Conservation (phyloP, 2,329 filamentous ascomycete species). For the Colletotrichum sp. region DNA sequence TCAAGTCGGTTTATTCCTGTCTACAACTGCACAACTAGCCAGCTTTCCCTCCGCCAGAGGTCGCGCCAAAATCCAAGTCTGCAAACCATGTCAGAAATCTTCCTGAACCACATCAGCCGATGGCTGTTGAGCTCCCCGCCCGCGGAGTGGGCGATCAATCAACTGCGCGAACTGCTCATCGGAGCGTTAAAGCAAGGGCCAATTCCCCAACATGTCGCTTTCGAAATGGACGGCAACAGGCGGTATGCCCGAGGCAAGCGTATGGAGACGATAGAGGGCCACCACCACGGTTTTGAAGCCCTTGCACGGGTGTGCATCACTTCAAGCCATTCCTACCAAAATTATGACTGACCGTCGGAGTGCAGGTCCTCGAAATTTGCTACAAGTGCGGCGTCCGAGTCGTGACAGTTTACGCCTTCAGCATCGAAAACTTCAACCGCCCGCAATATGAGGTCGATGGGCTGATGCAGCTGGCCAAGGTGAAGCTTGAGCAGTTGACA, state of each 20-base stretch:
- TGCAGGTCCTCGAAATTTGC: slow-evolving; percentile 90
- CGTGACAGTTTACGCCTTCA: slow-evolving; percentile 97
- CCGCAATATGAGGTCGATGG: slow-evolving; percentile 96
- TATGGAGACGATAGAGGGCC: slow-evolving; percentile 96
- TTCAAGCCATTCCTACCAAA: neutral
- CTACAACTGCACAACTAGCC: neutral
- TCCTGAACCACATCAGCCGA: slow-evolving; percentile 52
- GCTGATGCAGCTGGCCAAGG: slow-evolving; percentile 96
- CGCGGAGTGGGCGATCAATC: slow-evolving; percentile 84
- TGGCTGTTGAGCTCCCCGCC: slow-evolving; percentile 91
- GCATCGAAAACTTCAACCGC: slow-evolving; percentile 98
- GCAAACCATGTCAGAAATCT: slow-evolving; percentile 58
- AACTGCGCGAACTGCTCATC: slow-evolving; percentile 83
- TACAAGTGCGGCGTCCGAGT: slow-evolving; percentile 97
- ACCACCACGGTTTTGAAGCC: slow-evolving; percentile 94
- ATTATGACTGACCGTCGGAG: slow-evolving; percentile 22
- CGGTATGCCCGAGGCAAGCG: slow-evolving; percentile 88
- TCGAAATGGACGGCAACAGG: slow-evolving; percentile 98
- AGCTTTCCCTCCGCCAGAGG: neutral
- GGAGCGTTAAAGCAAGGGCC: slow-evolving; percentile 88
- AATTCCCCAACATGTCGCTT: slow-evolving; percentile 95
- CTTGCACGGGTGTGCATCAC: slow-evolving; percentile 72
- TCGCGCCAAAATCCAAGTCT: neutral
- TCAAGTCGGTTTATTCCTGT: neutral
- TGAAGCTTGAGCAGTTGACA: slow-evolving; percentile 88